Base-by-base conservation (phyloP, 768 basidiomycete genomes). In the Kwoniella europaea region DNA sequence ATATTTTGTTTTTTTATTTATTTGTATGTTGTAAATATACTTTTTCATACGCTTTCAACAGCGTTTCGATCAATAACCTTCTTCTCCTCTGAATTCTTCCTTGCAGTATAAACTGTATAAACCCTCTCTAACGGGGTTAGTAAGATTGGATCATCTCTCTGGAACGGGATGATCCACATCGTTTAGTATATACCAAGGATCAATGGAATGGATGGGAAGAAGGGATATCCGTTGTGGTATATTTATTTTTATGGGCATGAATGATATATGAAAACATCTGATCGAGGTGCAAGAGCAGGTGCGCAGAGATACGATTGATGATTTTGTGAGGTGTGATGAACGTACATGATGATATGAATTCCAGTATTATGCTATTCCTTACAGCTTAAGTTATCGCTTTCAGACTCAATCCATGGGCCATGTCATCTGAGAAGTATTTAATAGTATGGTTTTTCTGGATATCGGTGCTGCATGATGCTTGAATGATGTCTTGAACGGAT, bases 11-110 rank as follows among this genome's bases (percentile, higher is more conserved):
- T 61, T 52, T 29, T 61, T 10, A 54, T 42, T 54, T 57, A 20
- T 61, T 68, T 42, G 16, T 55, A 6, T 61, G 50, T 60, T 44
- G 46, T 61, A 29, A 35, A 52, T 22, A 68, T 12, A 43, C 50
- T 52, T 61, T 43, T 35, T 43, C 41, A 43, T 4, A 54, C 60
- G 60, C 61, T 68, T 54, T 68, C 67, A 68, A 68, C 67, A 68
- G 67, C 60, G 67, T 59, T 59, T 54, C 43, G 53, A 65, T 44
- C 29, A 35, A 64, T 24, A 53, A 29, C 52, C n/a, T 54, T n/a
- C 22, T 13, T n/a, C 41, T 43, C 35, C 22, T 35, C 27, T 57
- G 4, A 0, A 41, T 44, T n/a, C 55, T 41, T 65, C 35, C 59
- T 61, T 55, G 13, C 12, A 43, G n/a, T 10, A 61, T 61, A 42